Base-by-base conservation (phyloP, 139 green algal species). In the Zygnema circumcarinatum region DNA sequence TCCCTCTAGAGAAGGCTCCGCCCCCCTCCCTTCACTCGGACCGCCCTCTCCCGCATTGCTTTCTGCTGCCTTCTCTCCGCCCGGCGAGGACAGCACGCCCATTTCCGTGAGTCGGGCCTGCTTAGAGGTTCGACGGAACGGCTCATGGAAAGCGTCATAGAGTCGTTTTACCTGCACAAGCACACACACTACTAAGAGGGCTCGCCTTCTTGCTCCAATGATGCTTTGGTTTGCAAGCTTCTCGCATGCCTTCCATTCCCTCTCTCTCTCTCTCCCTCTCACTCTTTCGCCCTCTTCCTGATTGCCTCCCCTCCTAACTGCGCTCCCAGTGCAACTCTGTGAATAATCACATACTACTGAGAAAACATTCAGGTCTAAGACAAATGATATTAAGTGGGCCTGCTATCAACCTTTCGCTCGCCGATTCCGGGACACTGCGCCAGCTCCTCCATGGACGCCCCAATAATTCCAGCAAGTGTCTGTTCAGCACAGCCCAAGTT, bases 401-500 rank as follows among this genome's bases (percentile, higher is more conserved):
- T n/a, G n/a, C n/a, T n/a, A n/a, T 62, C 47, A 3, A 96, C 94
- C 89, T 98, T 98, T 2, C 93, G 94, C n/a, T 97, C 95, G 1
- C 96, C 96, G 20, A 98, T 92, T 31, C 96, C 96, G 2, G 96
- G 94, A 68, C 94, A 96, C 0, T 87, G 87, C 21, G 93, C 87
- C 52, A 98, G 92, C 41, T 96, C 83, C 74, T 96, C 93, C 67
- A 88, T 87, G 22, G 38, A 69, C 0, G 92, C 83, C 52, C 53
- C 36, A 54, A 92, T 76, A 32, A 89, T 7, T 32, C 39, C 40
- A 7, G 22, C 42, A 39, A 94, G 87, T n/a, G 54, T 62, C 32
- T 92, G 84, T 62, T 62, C 47, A 62, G n/a, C n/a, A n/a, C n/a
- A n/a, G n/a, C n/a, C n/a, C n/a, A n/a, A n/a, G n/a, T n/a, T n/a